A percentile compares a stretch with the other conserved stretches of the same genome.
phyloP scores from a whole-genome alignment of 768 basidiomycete genomes.

The Pulveroboletus ravenelii region DNA sequence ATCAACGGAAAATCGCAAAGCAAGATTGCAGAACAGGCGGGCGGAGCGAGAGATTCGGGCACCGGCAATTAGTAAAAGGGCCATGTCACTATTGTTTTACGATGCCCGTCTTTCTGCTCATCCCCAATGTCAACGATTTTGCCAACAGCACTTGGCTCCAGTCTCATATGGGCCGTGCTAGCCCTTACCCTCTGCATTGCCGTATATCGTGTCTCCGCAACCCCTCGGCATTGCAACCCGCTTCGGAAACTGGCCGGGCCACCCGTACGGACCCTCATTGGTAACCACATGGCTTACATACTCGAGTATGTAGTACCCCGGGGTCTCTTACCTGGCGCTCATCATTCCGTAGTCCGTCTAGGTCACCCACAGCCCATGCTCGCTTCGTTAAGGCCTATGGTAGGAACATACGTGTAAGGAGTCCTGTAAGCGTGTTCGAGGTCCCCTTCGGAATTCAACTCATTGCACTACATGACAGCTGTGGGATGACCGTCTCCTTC shows the following conservation, averaged over 20 bases:
- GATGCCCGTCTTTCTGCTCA: background rate
- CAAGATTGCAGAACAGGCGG: background rate
- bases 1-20: background rate
- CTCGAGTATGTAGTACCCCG: conserved; percentile 50
- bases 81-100: background rate
- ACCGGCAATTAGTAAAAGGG: background rate
- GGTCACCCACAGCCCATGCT: conserved; percentile 53
- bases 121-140: background rate
- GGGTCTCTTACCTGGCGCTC: background rate
- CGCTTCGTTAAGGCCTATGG: conserved; percentile 56
- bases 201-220: conserved; percentile 26
- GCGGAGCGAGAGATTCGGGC: background rate
- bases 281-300: conserved; percentile 49
- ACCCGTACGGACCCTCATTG: conserved; percentile 44
- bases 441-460: conserved; percentile 4
- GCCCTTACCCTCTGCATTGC: conserved; percentile 16
- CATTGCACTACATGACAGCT: conserved; percentile 32
- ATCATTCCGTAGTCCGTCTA: conserved; percentile 40
- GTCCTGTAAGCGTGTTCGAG: conserved; percentile 50
- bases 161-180: conserved; percentile 7
- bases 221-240: conserved; percentile 34
- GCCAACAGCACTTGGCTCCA: background rate
- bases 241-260: conserved; percentile 60
- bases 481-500: conserved; percentile 75
- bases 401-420: conserved; percentile 63